Evolutionary conservation across 345 rosid species (phyloP), one percentile per base, ranked within the genome.

Genomic region (Excoecaria agallocha): DNA sequence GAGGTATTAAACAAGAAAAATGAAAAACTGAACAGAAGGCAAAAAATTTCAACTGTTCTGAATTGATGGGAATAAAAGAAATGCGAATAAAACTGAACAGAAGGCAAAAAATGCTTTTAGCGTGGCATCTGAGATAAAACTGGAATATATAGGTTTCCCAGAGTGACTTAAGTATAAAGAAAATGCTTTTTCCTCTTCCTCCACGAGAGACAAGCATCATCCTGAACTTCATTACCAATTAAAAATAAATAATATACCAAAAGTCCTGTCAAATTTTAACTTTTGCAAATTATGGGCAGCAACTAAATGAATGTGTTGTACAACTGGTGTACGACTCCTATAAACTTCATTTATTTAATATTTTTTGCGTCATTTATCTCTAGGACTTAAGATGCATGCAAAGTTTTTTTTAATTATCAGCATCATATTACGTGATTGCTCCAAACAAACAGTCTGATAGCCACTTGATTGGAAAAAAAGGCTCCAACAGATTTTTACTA

Each of bases 121-220:
- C 59, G 46, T 54, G 51, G 20, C 63, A 71, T 37, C 37, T 65
- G 72, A 19, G 45, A 66, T 61, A 70, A 70, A 91, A 98, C 99
- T 93, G 81, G 98, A 93, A 89, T 91, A 96, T 83, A 96, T 93
- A 11, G 99, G 99, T 82, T 96, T 96, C 54, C 99, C 99, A 19
- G 99, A 96, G 81, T 96, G 81, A 84, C 99, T n/a, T 96, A 86
- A 96, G 82, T 65, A 96, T 85, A 77, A 96, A 96, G 75, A n/a
- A 96, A 96, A 81, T 96, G 99, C 80, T 96, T 96, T 88, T 93
- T 96, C 86, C 98, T 88, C 87, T 96, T 96, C 76, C 98, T 93
- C 99, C 99, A 93, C 41, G 99, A 87, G 48, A 87, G 78, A 24
- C 97, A 93, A 71, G 93, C 90, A 89, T 96, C 99, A 71, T 96